Percentiles rank a stretch among this genome's conserved stretches.
phyloP scores from a whole-genome alignment of 371 early-diverging fungal species.

The Homolaphlyctis polyrhiza region DNA sequence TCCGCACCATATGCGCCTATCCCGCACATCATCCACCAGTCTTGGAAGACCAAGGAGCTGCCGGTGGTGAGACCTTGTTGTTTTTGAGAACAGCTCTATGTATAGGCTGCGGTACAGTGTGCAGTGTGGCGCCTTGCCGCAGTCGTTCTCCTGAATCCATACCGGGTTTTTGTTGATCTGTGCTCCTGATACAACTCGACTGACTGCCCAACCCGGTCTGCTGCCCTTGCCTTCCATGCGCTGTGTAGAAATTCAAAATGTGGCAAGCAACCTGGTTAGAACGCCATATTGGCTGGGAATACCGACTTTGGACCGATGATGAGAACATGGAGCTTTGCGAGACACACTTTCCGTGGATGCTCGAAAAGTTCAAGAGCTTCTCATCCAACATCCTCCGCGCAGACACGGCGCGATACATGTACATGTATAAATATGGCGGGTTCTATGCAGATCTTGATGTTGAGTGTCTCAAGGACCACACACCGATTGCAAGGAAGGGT shows the following conservation, averaged over 20 bases:
- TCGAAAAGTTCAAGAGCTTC: conserved; percentile 14
- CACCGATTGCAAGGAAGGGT: neutral
- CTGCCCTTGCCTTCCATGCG: too few relatives aligned
- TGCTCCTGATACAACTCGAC: too few relatives aligned
- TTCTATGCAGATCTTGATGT: conserved; percentile 34
- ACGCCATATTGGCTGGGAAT: conserved; percentile 14
- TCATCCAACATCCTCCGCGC: conserved; percentile 18
- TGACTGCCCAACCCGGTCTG: too few relatives aligned
- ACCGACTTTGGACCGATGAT: conserved; percentile 33
- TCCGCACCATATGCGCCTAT: neutral
- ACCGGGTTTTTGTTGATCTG: too few relatives aligned
- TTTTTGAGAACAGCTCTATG: too few relatives aligned
- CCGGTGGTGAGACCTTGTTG: conserved; percentile 17
- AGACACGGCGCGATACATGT: conserved; percentile 24
- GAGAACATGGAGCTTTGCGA: conserved; percentile 14
- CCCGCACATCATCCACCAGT: conserved; percentile 18
- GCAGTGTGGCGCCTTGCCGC: too few relatives aligned
- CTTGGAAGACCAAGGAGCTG: conserved; percentile 16
- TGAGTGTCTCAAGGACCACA: conserved; percentile 7
- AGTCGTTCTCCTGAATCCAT: too few relatives aligned
- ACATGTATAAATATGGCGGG: conserved; percentile 32
- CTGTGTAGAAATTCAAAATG: conserved; percentile 11
- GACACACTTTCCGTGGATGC: conserved; percentile 23
- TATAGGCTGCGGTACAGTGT: too few relatives aligned
- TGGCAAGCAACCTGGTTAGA: conserved; percentile 18